A percentile compares a stretch with the other conserved stretches of the same genome.
Conservation (phyloP, 306 rosid genomes). For the Glycine latifolia region DNA sequence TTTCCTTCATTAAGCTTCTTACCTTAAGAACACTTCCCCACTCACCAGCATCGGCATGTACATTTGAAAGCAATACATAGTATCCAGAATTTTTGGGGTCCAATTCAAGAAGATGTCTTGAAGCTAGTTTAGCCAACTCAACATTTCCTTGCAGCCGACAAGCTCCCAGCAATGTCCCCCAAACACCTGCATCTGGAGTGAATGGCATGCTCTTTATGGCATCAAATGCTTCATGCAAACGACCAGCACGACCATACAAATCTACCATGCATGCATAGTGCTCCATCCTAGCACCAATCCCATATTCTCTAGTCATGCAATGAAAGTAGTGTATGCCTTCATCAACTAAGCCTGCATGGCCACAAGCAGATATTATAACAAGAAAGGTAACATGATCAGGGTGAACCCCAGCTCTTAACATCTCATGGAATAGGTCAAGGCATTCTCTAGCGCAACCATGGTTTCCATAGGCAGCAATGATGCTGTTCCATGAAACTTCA, state of each 20-base stretch:
- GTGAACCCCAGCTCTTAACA: slow-evolving; percentile 63
- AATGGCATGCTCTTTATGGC: slow-evolving; percentile 78
- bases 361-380: slow-evolving; percentile 84
- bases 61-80: slow-evolving; percentile 78
- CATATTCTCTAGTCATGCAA: slow-evolving; percentile 68
- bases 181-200: slow-evolving; percentile 83
- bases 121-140: slow-evolving; percentile 74
- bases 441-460: slow-evolving; percentile 67
- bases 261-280: slow-evolving; percentile 85
- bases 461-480: slow-evolving; percentile 80
- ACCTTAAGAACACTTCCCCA: slow-evolving; percentile 73
- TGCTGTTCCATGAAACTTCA: slow-evolving; percentile 90
- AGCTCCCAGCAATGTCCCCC: slow-evolving; percentile 91
- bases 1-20: slow-evolving; percentile 74
- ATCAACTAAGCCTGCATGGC: slow-evolving; percentile 73
- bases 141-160: slow-evolving; percentile 83
- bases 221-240: slow-evolving; percentile 70
- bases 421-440: slow-evolving; percentile 63
- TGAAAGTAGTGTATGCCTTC: slow-evolving; percentile 67
- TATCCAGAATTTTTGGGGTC: slow-evolving; percentile 82
- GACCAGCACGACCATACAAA: slow-evolving; percentile 81
- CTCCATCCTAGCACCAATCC: slow-evolving; percentile 72
- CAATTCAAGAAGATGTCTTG: slow-evolving; percentile 65
- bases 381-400: slow-evolving; percentile 91
- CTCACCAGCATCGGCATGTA: slow-evolving; percentile 75